These are phyloP conservation scores for Eutypella sp. DNA, from an alignment of 2,329 filamentous ascomycete genomes.

Conservation along the genomic window DNA sequence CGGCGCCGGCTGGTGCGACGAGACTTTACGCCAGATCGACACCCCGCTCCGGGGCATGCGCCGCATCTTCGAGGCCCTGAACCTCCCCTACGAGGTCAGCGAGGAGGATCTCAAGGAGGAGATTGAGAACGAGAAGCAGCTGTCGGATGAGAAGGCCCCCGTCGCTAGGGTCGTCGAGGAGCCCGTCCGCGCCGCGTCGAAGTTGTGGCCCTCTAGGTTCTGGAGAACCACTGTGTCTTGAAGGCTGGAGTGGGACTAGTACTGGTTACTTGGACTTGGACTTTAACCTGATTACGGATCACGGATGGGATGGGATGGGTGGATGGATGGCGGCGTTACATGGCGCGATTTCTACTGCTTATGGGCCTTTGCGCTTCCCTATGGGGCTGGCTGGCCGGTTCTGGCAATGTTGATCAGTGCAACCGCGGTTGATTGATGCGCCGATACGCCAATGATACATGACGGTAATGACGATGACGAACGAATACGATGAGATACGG, in stretches of 20 bases:
- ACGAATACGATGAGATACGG: neutral
- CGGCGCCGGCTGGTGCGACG: slow-evolving; percentile 21
- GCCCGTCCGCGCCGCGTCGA: neutral
- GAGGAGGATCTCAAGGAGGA: slow-evolving; percentile 4
- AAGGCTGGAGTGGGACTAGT: no score
- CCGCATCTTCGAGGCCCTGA: slow-evolving; percentile 13
- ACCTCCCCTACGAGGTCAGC: neutral
- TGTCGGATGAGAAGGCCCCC: neutral
- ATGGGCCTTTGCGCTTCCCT: no score
- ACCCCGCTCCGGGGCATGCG: slow-evolving; percentile 12
- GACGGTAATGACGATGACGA: neutral
- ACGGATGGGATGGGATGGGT: no score
- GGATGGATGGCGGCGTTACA: no score
- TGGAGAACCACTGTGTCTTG: neutral
- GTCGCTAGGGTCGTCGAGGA: neutral
- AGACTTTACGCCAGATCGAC: slow-evolving; percentile 18
- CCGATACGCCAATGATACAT: neutral
- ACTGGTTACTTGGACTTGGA: no score
- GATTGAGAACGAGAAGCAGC: neutral
- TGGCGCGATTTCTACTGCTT: no score
- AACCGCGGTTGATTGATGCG: neutral
- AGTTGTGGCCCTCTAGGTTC: neutral
- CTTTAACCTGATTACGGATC: no score
- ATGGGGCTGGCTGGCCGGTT: no score
- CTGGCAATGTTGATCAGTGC: neutral